Evolutionary conservation across 2,329 filamentous ascomycete genomes (phyloP).

Genomic region (Aureobasidium subglaciale): DNA sequence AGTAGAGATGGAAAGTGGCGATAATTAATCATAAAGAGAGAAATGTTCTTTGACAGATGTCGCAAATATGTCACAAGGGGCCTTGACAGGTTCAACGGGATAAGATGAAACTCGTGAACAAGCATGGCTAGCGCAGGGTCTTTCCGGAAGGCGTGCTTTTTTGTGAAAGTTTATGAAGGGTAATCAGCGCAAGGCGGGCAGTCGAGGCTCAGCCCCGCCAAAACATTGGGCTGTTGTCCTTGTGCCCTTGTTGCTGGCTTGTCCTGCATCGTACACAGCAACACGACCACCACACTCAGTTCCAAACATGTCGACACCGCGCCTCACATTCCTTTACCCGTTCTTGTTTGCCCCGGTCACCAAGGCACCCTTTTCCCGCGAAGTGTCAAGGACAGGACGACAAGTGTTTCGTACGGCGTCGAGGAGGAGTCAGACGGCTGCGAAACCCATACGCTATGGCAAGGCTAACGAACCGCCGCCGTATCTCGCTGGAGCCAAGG

Average conservation of each 20-base stretch:
- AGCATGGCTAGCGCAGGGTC: neutral
- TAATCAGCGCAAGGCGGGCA: no score
- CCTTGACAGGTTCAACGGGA: neutral
- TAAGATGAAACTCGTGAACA: neutral
- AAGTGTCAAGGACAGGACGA: constrained; percentile 21
- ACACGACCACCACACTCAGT: no score
- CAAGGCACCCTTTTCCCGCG: constrained; percentile 21
- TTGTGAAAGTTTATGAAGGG: no score
- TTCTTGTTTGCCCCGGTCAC: constrained; percentile 34
- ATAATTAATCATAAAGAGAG: neutral
- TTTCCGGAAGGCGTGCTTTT: no score
- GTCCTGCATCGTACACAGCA: no score
- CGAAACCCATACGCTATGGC: constrained; percentile 38
- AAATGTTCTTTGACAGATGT: neutral
- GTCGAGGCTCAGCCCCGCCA: no score
- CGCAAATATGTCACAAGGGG: neutral
- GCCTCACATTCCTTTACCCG: constrained; percentile 42
- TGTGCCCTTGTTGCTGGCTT: no score
- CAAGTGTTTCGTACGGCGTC: constrained; percentile 28
- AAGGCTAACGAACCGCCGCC: constrained; percentile 41
- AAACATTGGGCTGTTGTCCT: neutral
- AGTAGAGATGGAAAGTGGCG: neutral
- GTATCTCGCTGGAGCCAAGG: constrained; percentile 27
- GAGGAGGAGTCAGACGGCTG: constrained; percentile 23
- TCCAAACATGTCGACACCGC: constrained; percentile 41